Conservation (phyloP, 148 eudicot genomes). For the Camellia lanceoleosa region DNA sequence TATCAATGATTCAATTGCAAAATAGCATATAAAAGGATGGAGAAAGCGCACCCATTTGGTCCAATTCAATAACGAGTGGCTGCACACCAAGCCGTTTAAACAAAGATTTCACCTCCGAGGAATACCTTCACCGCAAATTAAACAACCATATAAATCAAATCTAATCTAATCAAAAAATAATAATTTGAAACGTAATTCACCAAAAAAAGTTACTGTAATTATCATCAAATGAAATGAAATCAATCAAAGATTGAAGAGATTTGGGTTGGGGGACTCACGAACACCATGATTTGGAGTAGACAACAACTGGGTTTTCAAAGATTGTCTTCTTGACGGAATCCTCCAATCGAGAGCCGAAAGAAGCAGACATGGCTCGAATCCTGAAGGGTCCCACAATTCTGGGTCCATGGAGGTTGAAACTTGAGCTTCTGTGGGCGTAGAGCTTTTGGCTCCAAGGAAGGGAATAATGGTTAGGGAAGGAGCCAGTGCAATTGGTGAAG, state of each 20-base stretch:
- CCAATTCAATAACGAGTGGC: constrained; percentile 81
- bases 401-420: constrained; percentile 15
- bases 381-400: constrained; percentile 5
- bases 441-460: background rate
- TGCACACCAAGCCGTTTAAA: constrained; percentile 76
- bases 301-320: constrained; percentile 77
- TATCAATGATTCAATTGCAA: too few relatives aligned
- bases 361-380: constrained; percentile 52
- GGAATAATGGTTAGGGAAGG: background rate
- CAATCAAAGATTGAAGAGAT: too few relatives aligned
- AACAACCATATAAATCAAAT: background rate
- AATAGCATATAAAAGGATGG: background rate
- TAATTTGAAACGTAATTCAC: background rate
- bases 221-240: background rate
- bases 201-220: background rate
- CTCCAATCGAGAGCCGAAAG: constrained; percentile 75
- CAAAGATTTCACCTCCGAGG: constrained; percentile 77
- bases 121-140: constrained; percentile 48
- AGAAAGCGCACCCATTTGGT: constrained; percentile 68
- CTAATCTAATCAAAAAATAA: background rate
- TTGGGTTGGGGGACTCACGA: constrained; percentile 50
- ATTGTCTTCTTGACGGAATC: constrained; percentile 71
- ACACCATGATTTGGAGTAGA: constrained; percentile 93
- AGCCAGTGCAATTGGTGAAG: background rate
- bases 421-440: constrained; percentile 12